These are phyloP conservation scores for Calocera cornea DNA, from an alignment of 768 basidiomycete genomes.

Conservation along the genomic window DNA sequence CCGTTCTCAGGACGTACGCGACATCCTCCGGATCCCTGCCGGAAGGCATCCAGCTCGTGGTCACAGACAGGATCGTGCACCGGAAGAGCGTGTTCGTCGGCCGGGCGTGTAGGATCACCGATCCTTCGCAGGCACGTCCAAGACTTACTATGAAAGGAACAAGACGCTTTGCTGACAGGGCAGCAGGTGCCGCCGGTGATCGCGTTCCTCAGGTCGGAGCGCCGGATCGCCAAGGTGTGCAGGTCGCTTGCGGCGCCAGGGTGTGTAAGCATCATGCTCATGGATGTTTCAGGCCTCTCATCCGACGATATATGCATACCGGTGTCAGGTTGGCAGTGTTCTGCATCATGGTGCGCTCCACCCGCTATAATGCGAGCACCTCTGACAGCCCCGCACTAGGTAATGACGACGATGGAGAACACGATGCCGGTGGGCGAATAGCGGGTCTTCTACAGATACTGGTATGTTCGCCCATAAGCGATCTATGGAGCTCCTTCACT, in stretches of 20 bases:
- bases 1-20: too few species aligned
- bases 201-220: constrained; percentile 52
- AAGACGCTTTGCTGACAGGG: constrained; percentile 11
- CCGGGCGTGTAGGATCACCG: constrained; percentile 62
- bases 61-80: constrained; percentile 70
- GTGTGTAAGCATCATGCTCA: neutral
- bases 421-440: constrained; percentile 78
- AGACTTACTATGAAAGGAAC: too few species aligned
- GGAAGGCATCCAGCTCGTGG: constrained; percentile 50
- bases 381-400: constrained; percentile 32
- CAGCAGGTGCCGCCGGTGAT: constrained; percentile 54
- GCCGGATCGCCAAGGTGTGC: constrained; percentile 43
- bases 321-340: constrained; percentile 51
- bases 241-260: neutral
- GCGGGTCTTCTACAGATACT: constrained; percentile 85
- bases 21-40: too few species aligned
- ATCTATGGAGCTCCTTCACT: neutral
- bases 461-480: constrained; percentile 31
- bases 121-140: constrained; percentile 60
- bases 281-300: constrained; percentile 37
- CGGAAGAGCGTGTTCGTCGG: constrained; percentile 78
- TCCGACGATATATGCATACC: constrained; percentile 72
- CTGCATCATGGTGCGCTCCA: constrained; percentile 41
- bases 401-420: constrained; percentile 91
- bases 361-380: neutral